Conservation (phyloP, 441 rosid species). For the Gossypium davidsonii region DNA sequence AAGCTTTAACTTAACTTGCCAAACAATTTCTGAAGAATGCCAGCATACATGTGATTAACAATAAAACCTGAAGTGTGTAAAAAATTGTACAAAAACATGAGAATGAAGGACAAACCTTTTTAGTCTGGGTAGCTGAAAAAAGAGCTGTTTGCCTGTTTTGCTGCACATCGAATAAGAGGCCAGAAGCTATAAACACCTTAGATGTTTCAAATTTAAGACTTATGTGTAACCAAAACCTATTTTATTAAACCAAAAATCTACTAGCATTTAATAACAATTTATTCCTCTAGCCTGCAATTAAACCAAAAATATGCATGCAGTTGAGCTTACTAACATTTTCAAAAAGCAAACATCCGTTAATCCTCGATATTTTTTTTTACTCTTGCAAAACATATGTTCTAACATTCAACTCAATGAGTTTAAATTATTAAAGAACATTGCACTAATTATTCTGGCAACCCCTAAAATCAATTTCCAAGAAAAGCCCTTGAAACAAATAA, state of each 20-base stretch:
- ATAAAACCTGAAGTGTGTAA: background rate
- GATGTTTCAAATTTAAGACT: background rate
- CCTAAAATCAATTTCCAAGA: background rate
- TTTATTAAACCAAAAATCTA: background rate
- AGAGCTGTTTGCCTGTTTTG: conserved; percentile 95
- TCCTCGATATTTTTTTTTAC: background rate
- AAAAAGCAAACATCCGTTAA: background rate
- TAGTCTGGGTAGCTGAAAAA: conserved; percentile 93
- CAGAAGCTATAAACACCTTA: conserved; percentile 17
- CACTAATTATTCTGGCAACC: background rate
- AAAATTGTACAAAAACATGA: background rate
- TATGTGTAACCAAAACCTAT: background rate
- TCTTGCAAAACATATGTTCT: background rate
- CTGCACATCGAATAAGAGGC: conserved; percentile 35
- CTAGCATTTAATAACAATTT: background rate
- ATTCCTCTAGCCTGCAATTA: background rate
- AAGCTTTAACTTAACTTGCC: background rate
- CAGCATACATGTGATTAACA: background rate
- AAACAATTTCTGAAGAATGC: background rate
- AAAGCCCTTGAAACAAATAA: background rate
- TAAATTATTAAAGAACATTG: background rate
- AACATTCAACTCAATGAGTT: background rate
- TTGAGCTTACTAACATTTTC: background rate
- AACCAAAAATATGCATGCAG: background rate
- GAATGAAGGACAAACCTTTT: conserved; percentile 48